A percentile compares a stretch with the other conserved stretches of the same genome.
phyloP scores from a whole-genome alignment of 1,284 basidiomycete species.

The Austropuccinia psidii region DNA sequence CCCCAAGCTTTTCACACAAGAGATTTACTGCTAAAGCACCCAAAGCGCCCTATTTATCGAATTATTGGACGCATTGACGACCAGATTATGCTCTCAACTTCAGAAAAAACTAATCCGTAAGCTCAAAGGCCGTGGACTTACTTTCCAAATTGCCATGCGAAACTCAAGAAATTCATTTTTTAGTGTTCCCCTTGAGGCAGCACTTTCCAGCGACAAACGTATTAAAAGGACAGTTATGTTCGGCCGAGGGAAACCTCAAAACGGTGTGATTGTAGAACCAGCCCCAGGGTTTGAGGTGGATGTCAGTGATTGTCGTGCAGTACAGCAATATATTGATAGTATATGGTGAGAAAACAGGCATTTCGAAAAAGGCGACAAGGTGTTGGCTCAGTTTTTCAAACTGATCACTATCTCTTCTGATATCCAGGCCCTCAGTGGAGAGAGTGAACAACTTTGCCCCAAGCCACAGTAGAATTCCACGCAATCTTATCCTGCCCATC shows the following conservation, averaged over 20 bases:
- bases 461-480: background rate
- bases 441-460: background rate
- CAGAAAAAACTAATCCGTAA: slow-evolving; percentile 18
- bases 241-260: background rate
- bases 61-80: background rate
- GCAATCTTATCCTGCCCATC: background rate
- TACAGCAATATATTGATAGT: background rate
- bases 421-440: background rate
- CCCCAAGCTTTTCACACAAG: background rate
- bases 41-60: background rate
- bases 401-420: background rate
- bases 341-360: too few relatives aligned
- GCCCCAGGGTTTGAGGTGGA: background rate
- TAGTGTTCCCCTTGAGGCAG: background rate
- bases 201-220: background rate
- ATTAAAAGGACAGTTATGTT: background rate
- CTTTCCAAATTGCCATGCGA: background rate
- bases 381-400: too few relatives aligned
- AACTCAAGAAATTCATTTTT: background rate
- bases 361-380: too few relatives aligned
- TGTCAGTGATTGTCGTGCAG: background rate
- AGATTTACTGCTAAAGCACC: background rate
- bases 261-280: background rate
- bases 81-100: background rate
- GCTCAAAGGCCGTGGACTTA: too few relatives aligned